Conservation (phyloP, 2,329 filamentous ascomycete genomes). For the Ilyonectria destructans region DNA sequence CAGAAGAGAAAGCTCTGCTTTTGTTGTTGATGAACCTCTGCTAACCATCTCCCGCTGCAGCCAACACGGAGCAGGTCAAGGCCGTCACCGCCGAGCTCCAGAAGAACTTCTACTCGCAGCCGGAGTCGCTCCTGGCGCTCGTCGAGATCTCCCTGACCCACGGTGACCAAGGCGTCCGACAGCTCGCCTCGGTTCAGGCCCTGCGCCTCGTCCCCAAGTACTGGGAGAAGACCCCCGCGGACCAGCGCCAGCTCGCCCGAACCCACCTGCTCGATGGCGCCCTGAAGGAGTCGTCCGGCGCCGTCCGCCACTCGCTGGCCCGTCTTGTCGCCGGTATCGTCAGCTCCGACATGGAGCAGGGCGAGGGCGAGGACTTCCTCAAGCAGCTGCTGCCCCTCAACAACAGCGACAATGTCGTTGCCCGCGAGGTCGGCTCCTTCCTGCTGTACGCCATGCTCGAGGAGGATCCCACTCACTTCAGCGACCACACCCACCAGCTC, state of each 20-base stretch:
- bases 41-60: slow-evolving; percentile 62
- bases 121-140: slow-evolving; percentile 87
- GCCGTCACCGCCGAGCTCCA: slow-evolving; percentile 91
- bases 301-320: slow-evolving; percentile 88
- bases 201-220: slow-evolving; percentile 87
- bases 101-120: slow-evolving; percentile 92
- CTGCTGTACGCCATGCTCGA: slow-evolving; percentile 95
- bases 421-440: slow-evolving; percentile 93
- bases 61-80: slow-evolving; percentile 92
- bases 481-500: slow-evolving; percentile 84
- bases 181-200: slow-evolving; percentile 93
- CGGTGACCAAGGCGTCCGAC: slow-evolving; percentile 80
- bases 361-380: slow-evolving; percentile 88
- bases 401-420: slow-evolving; percentile 80
- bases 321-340: slow-evolving; percentile 92
- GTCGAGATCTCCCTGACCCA: slow-evolving; percentile 91
- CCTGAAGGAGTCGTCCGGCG: slow-evolving; percentile 82
- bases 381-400: slow-evolving; percentile 85
- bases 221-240: slow-evolving; percentile 82
- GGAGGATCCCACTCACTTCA: slow-evolving; percentile 87
- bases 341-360: slow-evolving; percentile 80
- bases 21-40: slow-evolving; percentile 18
- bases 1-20: not conserved
- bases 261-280: slow-evolving; percentile 88
- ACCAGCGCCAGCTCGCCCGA: slow-evolving; percentile 86